A percentile compares a stretch with the other conserved stretches of the same genome.
Evolutionary conservation across 495 filamentous ascomycete genomes (phyloP).

Genomic region (Friedmanniomyces simplex): DNA sequence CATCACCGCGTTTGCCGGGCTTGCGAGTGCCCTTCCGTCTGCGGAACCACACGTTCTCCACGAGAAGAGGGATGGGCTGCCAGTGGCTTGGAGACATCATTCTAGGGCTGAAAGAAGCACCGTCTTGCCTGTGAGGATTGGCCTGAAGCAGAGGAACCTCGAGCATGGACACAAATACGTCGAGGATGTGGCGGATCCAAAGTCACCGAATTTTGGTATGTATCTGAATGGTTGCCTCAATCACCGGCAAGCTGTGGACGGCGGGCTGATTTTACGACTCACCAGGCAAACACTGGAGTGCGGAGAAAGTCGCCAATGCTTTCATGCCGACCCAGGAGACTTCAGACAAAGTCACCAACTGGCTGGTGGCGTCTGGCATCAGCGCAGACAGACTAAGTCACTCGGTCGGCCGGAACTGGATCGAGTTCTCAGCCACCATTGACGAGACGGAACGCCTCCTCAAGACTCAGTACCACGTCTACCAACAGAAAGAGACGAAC

Average conservation of each 20-base stretch:
- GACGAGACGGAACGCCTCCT: constrained; percentile 48
- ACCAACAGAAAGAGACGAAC: constrained; percentile 39
- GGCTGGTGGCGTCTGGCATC: constrained; percentile 44
- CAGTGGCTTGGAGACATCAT: constrained; percentile 20
- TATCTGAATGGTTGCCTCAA: too few relatives aligned
- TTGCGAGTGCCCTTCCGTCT: constrained; percentile 10
- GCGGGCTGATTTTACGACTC: too few relatives aligned
- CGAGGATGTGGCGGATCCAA: constrained; percentile 15
- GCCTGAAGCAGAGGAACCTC: constrained; percentile 18
- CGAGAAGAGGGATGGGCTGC: constrained; percentile 22
- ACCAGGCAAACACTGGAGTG: constrained; percentile 14
- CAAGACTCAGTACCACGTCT: constrained; percentile 48
- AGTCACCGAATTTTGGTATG: constrained; percentile 13
- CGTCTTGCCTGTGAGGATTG: constrained; percentile 20
- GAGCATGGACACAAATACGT: constrained; percentile 12
- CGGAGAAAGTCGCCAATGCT: constrained; percentile 15
- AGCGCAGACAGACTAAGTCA: constrained; percentile 36
- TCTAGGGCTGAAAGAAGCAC: constrained; percentile 7
- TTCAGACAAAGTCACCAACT: constrained; percentile 24
- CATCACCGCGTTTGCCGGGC: constrained; percentile 5
- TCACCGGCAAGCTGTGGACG: too few relatives aligned
- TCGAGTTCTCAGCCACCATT: constrained; percentile 43
- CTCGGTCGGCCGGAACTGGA: constrained; percentile 38
- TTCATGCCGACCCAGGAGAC: constrained; percentile 16
- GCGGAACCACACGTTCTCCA: constrained; percentile 23